Percentiles rank a stretch among this genome's conserved stretches.
phyloP scores from a whole-genome alignment of 129 eudicot genomes.

The Flaveria trinervia region DNA sequence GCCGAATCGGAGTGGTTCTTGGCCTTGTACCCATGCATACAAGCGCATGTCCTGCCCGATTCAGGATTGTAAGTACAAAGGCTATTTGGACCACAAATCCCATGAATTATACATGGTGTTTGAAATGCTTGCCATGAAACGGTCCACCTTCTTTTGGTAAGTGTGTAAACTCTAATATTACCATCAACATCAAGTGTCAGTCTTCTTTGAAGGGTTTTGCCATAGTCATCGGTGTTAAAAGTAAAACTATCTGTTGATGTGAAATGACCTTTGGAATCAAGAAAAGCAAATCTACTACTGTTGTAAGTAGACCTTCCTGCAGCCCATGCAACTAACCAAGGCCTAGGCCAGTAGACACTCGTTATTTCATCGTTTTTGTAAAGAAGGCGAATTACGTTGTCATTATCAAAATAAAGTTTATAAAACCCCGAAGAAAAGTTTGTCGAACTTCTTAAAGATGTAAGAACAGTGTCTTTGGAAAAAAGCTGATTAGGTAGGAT shows the following conservation, averaged over 20 bases:
- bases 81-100: conserved; percentile 33
- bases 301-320: conserved; percentile 43
- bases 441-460: conserved; percentile 38
- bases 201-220: conserved; percentile 38
- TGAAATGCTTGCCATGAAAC: conserved; percentile 43
- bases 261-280: conserved; percentile 46
- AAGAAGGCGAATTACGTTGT: conserved; percentile 42
- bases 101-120: conserved; percentile 37
- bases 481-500: conserved; percentile 52
- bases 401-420: conserved; percentile 43
- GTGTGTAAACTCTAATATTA: conserved; percentile 39
- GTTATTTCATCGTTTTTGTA: conserved; percentile 40
- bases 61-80: conserved; percentile 26
- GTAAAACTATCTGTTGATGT: conserved; percentile 35
- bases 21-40: conserved; percentile 39
- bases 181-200: conserved; percentile 47
- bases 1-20: conserved; percentile 17
- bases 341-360: conserved; percentile 39
- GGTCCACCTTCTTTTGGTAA: conserved; percentile 36
- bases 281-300: conserved; percentile 30
- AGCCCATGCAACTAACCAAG: conserved; percentile 17
- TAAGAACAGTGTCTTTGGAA: conserved; percentile 27
- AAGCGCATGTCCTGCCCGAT: conserved; percentile 34
- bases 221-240: conserved; percentile 34
- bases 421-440: conserved; percentile 53